Evolutionary conservation across 371 early-diverging fungal species (phyloP).

Genomic region (Saksenaea oblongispora): DNA sequence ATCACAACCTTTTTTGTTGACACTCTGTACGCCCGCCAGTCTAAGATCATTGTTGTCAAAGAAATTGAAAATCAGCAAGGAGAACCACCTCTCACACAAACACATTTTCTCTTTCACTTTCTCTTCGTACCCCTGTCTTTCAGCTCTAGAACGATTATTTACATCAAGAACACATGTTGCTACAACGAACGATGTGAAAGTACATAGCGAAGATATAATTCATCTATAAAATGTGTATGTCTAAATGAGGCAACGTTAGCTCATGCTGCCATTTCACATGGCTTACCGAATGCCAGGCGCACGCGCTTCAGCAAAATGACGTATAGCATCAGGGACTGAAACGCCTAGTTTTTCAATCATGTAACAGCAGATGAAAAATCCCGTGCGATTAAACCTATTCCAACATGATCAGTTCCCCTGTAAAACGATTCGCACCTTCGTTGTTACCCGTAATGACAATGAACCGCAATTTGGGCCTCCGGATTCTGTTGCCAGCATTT

Average conservation of each 20-base stretch:
- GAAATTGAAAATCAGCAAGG: neutral
- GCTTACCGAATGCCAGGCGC: conserved; percentile 69
- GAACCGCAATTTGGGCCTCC: conserved; percentile 67
- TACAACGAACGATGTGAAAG: conserved; percentile 24
- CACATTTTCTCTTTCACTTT: neutral
- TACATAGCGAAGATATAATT: conserved; percentile 62
- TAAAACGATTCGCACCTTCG: neutral
- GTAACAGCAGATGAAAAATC: conserved; percentile 71
- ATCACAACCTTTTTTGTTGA: neutral
- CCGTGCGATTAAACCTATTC: conserved; percentile 66
- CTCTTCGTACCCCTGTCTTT: neutral
- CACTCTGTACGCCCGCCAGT: neutral
- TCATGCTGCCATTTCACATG: neutral
- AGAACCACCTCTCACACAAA: neutral
- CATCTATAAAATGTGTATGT: conserved; percentile 67
- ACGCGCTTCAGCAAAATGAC: conserved; percentile 60
- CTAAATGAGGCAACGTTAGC: conserved; percentile 23
- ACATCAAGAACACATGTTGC: neutral
- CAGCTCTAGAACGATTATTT: neutral
- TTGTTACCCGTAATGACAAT: conserved; percentile 74
- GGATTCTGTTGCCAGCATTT: conserved; percentile 63
- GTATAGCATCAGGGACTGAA: conserved; percentile 61
- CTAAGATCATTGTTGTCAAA: neutral
- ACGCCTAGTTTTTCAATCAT: conserved; percentile 62
- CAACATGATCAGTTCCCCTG: neutral